These are phyloP conservation scores for Fusarium agapanthi DNA, from an alignment of 2,329 filamentous ascomycete species.

Conservation along the genomic window DNA sequence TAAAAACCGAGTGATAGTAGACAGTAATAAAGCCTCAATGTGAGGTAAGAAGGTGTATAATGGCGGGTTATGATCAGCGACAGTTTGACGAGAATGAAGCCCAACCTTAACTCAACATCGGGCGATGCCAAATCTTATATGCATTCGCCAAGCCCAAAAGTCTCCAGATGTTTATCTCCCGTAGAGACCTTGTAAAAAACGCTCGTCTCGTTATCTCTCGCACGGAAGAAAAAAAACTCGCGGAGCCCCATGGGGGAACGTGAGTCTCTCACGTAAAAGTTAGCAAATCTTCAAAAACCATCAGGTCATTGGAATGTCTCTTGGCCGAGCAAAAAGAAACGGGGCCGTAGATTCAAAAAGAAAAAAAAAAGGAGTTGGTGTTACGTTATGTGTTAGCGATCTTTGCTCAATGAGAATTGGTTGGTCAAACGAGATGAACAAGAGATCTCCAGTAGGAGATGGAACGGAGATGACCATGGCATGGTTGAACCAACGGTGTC, in stretches of 20 bases:
- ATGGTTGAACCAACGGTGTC: not conserved
- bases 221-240: constrained; percentile 4
- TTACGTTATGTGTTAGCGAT: constrained; percentile 36
- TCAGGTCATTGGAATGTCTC: constrained; percentile 31
- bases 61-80: not conserved
- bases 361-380: constrained; percentile 3
- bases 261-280: constrained; percentile 35
- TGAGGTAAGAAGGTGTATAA: not conserved
- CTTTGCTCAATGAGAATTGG: constrained; percentile 13
- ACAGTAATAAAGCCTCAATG: not conserved
- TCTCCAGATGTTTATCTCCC: constrained; percentile 17
- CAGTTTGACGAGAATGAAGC: constrained; percentile 11
- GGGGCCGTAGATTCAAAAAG: not conserved
- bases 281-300: constrained; percentile 28
- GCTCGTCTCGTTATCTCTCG: constrained; percentile 15
- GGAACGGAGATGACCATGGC: constrained; percentile 5
- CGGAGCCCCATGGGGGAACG: constrained; percentile 32
- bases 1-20: not conserved
- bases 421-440: not conserved
- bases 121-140: constrained; percentile 15
- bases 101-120: not conserved
- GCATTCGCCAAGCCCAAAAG: constrained; percentile 19
- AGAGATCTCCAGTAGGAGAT: not conserved
- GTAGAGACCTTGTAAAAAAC: not conserved
- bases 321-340: not conserved